Conservation (phyloP, 305 asterid species). For the Caryopteris hybrid region DNA sequence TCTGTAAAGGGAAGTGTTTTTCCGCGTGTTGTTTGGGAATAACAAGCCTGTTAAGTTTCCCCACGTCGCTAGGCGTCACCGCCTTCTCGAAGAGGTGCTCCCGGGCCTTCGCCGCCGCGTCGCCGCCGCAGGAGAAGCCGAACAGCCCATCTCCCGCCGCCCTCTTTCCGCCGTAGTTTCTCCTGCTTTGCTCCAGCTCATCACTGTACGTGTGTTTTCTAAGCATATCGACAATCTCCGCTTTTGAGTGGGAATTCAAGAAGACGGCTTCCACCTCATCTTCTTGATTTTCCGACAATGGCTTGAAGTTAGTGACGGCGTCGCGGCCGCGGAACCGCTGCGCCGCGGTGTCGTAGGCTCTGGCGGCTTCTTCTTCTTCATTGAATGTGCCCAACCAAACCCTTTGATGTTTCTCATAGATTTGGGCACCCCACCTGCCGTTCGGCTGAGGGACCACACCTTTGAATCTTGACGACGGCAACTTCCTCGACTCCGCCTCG, state of each 20-base stretch:
- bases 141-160: neutral
- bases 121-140: neutral
- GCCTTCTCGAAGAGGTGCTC: conserved; percentile 50
- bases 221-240: conserved; percentile 86
- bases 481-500: conserved; percentile 74
- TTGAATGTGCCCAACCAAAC: conserved; percentile 94
- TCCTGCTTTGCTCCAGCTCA: conserved; percentile 69
- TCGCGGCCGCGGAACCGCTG: conserved; percentile 85
- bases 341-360: conserved; percentile 79
- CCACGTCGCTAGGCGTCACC: conserved; percentile 65
- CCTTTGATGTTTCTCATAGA: conserved; percentile 80
- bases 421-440: conserved; percentile 95
- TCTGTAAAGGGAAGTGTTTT: conserved; percentile 47
- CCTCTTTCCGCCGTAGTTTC: conserved; percentile 27
- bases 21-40: conserved; percentile 66
- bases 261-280: conserved; percentile 45
- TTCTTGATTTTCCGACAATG: conserved; percentile 25
- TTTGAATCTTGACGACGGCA: conserved; percentile 74
- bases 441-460: conserved; percentile 96
- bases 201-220: conserved; percentile 77
- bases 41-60: conserved; percentile 51
- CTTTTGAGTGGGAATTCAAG: conserved; percentile 57
- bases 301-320: conserved; percentile 70
- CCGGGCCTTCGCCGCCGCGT: conserved; percentile 15
- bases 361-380: conserved; percentile 71